Base-by-base conservation (phyloP, 176 grass and related monocot genomes). In the Dactylis glomerata region DNA sequence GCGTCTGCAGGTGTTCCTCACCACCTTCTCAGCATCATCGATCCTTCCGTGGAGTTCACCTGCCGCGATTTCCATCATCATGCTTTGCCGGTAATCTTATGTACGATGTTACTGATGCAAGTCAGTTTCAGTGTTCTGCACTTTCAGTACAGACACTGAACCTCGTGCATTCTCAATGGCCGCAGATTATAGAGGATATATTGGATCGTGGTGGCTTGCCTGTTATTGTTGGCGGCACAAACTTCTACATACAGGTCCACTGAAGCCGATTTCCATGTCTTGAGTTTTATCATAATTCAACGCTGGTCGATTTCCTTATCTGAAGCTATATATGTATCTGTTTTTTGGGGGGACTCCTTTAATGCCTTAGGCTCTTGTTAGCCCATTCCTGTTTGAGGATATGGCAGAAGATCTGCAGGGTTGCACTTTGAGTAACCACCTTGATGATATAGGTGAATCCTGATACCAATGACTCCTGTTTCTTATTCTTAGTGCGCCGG, bases 191-290 rank as follows among this genome's bases (percentile, higher is more conserved):
- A 72, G 75, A 96, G 12, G 88, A 84, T 38, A 92, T 99, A 81
- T 50, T 94, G 75, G 86, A 87, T 80, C 87, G 82, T 20, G 82
- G 84, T 79, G 91, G 93, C 31, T 86, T 99, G 71, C 96, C 91
- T 54, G 93, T 99, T 87, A 76, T 96, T 81, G 93, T 99, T 37
- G 93, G 96, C 22, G 96, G 91, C 22, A 99, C 96, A 67, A 99
- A 99, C 74, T 96, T 94, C 84, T 99, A 99, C 64, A 96, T 99
- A 45, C 96, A 99, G 93, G 96, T 99, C 33, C 69, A 36, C 34
- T 38, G 33, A 34, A 52, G 14, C 5, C 0, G 11, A 34, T 24
- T 76, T 49, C 27, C 15, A 2, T 28, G 55, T 61, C 28, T 13
- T 26, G 9, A 73, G 44, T 49, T 73, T 88, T 93, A 96, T 73